Evolutionary conservation across 345 rosid genomes (phyloP).

Genomic region (Sisymbrium irio): DNA sequence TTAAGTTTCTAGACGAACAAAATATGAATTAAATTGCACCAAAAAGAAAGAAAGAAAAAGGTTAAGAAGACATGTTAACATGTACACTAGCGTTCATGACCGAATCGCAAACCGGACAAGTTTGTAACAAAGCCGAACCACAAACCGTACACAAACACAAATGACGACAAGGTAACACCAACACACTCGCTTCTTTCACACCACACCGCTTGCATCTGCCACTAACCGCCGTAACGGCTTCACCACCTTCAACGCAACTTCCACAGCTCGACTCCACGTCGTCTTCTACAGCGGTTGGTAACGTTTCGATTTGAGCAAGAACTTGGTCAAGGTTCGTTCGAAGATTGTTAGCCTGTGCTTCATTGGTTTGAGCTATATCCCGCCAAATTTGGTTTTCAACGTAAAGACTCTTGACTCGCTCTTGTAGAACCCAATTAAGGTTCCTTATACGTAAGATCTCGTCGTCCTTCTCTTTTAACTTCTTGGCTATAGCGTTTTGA

Average conservation of each 20-base stretch:
- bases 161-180: constrained; percentile 87
- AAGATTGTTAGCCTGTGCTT: constrained; percentile 63
- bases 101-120: constrained; percentile 52
- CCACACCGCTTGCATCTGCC: constrained; percentile 59
- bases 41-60: not conserved
- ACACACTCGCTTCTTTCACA: constrained; percentile 60
- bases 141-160: constrained; percentile 71
- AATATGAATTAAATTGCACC: not conserved
- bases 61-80: constrained; percentile 52
- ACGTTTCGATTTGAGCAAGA: constrained; percentile 56
- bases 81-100: constrained; percentile 58
- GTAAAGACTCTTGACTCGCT: constrained; percentile 47
- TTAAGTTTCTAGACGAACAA: not conserved
- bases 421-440: constrained; percentile 63
- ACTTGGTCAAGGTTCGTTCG: constrained; percentile 55
- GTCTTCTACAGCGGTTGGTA: constrained; percentile 31
- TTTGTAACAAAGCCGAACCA: constrained; percentile 49
- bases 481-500: constrained; percentile 42
- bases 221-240: constrained; percentile 9
- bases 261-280: constrained; percentile 71
- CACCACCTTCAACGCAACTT: constrained; percentile 41
- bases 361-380: constrained; percentile 63
- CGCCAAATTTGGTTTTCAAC: constrained; percentile 67
- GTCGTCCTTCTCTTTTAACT: constrained; percentile 61
- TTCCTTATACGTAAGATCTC: constrained; percentile 54